These are phyloP conservation scores for Penicillium sp. DNA, from an alignment of 2,329 filamentous ascomycete species.

Conservation along the genomic window DNA sequence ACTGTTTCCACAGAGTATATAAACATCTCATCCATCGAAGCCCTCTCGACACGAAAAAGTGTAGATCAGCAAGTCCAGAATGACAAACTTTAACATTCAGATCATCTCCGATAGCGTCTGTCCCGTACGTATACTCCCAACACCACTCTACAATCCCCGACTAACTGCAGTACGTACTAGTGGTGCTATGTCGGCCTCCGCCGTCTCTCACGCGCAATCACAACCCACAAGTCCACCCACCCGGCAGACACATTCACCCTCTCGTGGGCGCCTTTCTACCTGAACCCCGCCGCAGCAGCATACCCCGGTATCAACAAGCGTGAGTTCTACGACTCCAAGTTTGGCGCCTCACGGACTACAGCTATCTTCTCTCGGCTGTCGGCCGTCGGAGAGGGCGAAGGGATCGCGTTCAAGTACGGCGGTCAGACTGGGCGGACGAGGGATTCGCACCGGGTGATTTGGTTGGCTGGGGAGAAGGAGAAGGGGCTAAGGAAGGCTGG, in stretches of 20 bases:
- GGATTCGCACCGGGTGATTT: conserved; percentile 77
- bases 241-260: conserved; percentile 74
- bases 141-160: conserved; percentile 5
- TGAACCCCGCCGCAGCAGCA: conserved; percentile 69
- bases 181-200: conserved; percentile 81
- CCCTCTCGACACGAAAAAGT: not conserved
- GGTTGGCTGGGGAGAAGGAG: conserved; percentile 65
- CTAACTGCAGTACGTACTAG: conserved; percentile 25
- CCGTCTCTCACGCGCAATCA: conserved; percentile 74
- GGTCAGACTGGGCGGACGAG: conserved; percentile 77
- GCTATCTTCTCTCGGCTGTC: conserved; percentile 64
- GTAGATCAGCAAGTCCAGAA: conserved; percentile 39
- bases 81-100: conserved; percentile 77
- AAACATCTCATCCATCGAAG: not conserved
- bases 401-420: conserved; percentile 74
- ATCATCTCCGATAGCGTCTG: conserved; percentile 84
- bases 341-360: conserved; percentile 65
- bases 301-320: conserved; percentile 57
- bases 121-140: conserved; percentile 50
- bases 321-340: conserved; percentile 64
- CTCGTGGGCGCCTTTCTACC: conserved; percentile 79
- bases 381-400: conserved; percentile 65
- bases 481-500: conserved; percentile 11
- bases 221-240: conserved; percentile 65
- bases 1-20: not conserved